Base-by-base conservation (phyloP, 2,329 filamentous ascomycete species). In the Monosporascus sp. region DNA sequence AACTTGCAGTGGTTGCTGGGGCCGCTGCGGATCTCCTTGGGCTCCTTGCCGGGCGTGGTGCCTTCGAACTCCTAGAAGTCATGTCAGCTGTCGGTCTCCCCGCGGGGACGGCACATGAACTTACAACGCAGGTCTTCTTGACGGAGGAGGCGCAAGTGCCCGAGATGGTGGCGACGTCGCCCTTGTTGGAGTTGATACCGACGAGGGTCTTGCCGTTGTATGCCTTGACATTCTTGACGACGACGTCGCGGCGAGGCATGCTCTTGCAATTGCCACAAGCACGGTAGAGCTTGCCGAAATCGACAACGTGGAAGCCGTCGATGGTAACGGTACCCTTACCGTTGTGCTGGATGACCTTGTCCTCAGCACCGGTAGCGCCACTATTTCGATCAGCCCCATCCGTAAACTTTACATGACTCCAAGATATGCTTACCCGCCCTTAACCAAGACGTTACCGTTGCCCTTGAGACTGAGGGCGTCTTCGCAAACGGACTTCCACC, bases 401-500 rank as follows among this genome's bases (percentile, higher is more conserved):
- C 31, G 11, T 14, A 34, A 2, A 34, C 11, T 34, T 5, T 34
- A 34, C 31, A 34, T 34, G 4, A 5, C 4, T 34, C 9, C 31
- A 34, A 27, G 31, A 34, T 14, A 14, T 39, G 54, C 55, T 48
- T 45, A 57, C 55, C 55, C 55, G 47, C 55, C 55, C 3, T 18
- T 49, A 6, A 57, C 49, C 17, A 2, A 52, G 27, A 51, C 55
- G 27, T 48, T 17, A 1, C 55, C 55, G 15, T 57, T 18, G 3
- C 55, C 55, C 55, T 54, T 54, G 22, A 54, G 47, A 47, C 38
- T 61, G 60, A 63, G 65, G 51, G 72, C 74, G 38, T 77, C 73
- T 56, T 77, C 74, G 44, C 74, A 77, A 41, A 77, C 73, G 31
- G 74, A 71, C 46, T 73, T 70, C 60, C 76, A 80, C 71, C 74